phyloP scores from a whole-genome alignment of 2,329 filamentous ascomycete genomes.

The Dactylellina haptotyla region DNA sequence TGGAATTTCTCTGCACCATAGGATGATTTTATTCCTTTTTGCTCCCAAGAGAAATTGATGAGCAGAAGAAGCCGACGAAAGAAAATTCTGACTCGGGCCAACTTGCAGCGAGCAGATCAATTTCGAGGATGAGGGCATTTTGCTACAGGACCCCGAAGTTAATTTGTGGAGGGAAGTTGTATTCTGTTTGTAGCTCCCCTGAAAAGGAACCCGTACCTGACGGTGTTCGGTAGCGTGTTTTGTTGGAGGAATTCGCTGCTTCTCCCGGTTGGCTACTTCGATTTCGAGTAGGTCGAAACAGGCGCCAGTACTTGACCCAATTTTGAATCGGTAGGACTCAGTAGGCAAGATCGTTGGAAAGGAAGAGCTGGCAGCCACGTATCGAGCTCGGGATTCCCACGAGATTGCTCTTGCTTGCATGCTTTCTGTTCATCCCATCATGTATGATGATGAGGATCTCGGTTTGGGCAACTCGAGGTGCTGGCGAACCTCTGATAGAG shows the following conservation, averaged over 20 bases:
- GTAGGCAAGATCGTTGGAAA: constrained; percentile 8
- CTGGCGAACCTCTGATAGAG: constrained; percentile 34
- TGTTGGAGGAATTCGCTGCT: constrained; percentile 52
- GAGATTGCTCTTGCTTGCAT: no score
- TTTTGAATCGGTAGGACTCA: constrained; percentile 24
- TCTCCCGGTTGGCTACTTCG: constrained; percentile 37
- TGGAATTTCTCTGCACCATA: no score
- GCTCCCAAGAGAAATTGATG: background rate
- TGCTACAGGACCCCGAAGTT: background rate
- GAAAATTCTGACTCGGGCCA: constrained; percentile 22
- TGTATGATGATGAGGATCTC: constrained; percentile 2
- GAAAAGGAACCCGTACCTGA: constrained; percentile 29
- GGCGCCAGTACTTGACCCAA: constrained; percentile 43
- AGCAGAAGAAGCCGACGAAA: background rate
- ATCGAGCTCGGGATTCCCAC: constrained; percentile 40
- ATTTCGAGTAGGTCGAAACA: constrained; percentile 52
- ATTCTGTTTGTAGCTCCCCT: constrained; percentile 38
- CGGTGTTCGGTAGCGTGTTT: background rate
- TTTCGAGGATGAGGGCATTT: constrained; percentile 14
- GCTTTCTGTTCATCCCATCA: constrained; percentile 6
- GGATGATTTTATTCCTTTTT: no score
- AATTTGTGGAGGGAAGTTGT: constrained; percentile 4
- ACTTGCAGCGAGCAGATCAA: constrained; percentile 25
- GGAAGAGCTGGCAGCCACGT: constrained; percentile 33
- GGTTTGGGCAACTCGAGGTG: background rate